These are phyloP conservation scores for Calocera cornea DNA, from an alignment of 768 basidiomycete species.

Conservation along the genomic window DNA sequence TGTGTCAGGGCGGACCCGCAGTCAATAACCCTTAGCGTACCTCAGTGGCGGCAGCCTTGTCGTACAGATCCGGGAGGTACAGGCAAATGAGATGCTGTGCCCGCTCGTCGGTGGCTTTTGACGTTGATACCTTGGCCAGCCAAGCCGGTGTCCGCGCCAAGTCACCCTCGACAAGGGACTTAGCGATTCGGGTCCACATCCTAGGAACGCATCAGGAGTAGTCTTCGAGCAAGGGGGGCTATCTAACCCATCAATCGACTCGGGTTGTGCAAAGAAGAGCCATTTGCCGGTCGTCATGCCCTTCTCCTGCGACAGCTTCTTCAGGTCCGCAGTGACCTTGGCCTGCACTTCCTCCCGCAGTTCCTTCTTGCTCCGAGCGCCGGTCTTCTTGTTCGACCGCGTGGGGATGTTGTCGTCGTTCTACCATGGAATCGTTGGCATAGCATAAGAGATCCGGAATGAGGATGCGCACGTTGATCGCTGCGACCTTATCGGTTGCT, in stretches of 20 bases:
- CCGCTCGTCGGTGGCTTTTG: conserved; percentile 33
- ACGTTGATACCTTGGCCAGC: conserved; percentile 54
- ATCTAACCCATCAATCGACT: conserved; percentile 51
- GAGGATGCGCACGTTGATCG: conserved; percentile 37
- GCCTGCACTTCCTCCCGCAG: conserved; percentile 57
- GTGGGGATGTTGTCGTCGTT: conserved; percentile 51
- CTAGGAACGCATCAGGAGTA: conserved; percentile 18
- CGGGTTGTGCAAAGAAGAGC: conserved; percentile 49
- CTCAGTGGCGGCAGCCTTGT: conserved; percentile 44
- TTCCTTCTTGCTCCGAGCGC: conserved; percentile 61
- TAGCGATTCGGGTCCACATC: conserved; percentile 18
- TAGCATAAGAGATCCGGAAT: not conserved
- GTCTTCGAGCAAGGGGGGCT: not conserved
- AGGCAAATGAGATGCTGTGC: conserved; percentile 57
- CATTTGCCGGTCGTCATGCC: conserved; percentile 55
- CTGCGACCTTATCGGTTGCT: conserved; percentile 42
- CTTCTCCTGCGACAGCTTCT: conserved; percentile 43
- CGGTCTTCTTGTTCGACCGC: conserved; percentile 58
- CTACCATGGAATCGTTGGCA: conserved; percentile 23
- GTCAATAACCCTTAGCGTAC: no score
- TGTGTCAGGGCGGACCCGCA: no score
- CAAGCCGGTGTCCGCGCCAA: conserved; percentile 44
- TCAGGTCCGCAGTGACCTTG: conserved; percentile 44
- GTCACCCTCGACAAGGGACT: conserved; percentile 51
- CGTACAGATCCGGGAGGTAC: conserved; percentile 58